Base-by-base conservation (phyloP, 1,139 yeast genomes). In the Suhomyces kunorum region DNA sequence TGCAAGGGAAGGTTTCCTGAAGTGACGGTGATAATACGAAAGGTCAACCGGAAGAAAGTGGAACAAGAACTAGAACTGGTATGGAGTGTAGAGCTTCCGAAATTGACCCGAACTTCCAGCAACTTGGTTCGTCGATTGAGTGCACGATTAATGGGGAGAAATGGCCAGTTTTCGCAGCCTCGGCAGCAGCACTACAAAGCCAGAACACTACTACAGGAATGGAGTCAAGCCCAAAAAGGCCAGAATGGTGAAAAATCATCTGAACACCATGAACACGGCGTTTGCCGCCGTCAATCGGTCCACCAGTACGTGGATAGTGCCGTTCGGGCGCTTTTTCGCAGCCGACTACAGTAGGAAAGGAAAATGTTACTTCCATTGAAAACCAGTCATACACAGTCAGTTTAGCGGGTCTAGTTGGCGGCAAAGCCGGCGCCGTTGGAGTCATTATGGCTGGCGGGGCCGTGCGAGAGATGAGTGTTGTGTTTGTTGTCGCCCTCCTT, bases 401-500 rank as follows among this genome's bases (percentile, higher is more conserved):
- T 14, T 16, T 12, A 17, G 12, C 6, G 18, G 26, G 24, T 29
- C 45, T 53, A 66, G 45, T 64, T 59, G 29, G 58, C 62, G 32
- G 64, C 49, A 34, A 54, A 44, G 28, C 68, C 62, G 26, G 59
- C 63, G 30, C 75, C 76, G 38, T 54, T 63, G 1, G 75, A 58
- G 46, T 71, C 77, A 43, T 72, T 73, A 15, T 57, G 65, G 29
- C 51, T 48, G 35, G 29, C 23, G 13, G 32, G 35, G 23, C 54
- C 53, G 23, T 45, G 40, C 5, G 28, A 9, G 16, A 52, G 26
- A 9, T 36, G 30, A 3, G 49, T 17, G 7, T 43, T 33, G 29
- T 64, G 66, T 54, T 76, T 74, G 43, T 73, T 66, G 12, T 67
- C 58, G 37, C 95, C 95, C 15, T 76, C 67, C 32, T 61, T 63